Evolutionary conservation across 768 basidiomycete species (phyloP), one percentile per base, ranked within the genome.

Genomic region (Panaeolus papilionaceus): DNA sequence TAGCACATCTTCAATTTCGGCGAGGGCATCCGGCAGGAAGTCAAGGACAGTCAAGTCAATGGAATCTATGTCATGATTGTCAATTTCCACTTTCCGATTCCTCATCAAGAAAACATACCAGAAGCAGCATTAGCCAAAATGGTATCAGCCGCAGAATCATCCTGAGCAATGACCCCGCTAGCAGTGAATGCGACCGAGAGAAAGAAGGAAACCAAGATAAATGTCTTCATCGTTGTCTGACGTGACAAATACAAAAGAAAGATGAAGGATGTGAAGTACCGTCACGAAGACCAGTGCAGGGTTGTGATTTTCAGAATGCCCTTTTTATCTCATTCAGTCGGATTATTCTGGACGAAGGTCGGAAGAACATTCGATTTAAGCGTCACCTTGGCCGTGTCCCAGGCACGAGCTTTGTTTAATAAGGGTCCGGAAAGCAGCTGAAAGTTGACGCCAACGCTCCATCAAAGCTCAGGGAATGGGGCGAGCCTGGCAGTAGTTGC

Each of bases 21-120:
- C 58, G 3, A 79, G 26, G 9, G 73, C 77, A 20, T 20, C 67
- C 47, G 70, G 68, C 26, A 72, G 63, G 63, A 76, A 74, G 63
- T 70, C 66, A 47, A 79, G 73, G 38, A 73, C 72, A 37, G 66
- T 71, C 26, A 79, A 68, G 68, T 78, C 76, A 42, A 79, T 79
- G 62, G 70, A 68, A 68, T 79, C 78, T 79, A 49, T 5, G 28
- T 14, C n/a, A 47, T 26, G 23, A 23, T n/a, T 20, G 62, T 58
- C 33, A 67, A 39, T 38, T 23, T 16, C 3, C 37, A 9, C 12
- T 37, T 4, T 33, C 10, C 16, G 10, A 20, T 14, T 33, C 33
- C 4, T 10, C n/a, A 26, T 37, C 20, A 26, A 23, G 23, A 16
- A 28, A 38, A 14, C 75, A 23, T 70, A 76, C 78, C 78, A 33